Evolutionary conservation across 306 rosid genomes (phyloP), one percentile per base, ranked within the genome.

Genomic region (Ammopiptanthus mongolicus): DNA sequence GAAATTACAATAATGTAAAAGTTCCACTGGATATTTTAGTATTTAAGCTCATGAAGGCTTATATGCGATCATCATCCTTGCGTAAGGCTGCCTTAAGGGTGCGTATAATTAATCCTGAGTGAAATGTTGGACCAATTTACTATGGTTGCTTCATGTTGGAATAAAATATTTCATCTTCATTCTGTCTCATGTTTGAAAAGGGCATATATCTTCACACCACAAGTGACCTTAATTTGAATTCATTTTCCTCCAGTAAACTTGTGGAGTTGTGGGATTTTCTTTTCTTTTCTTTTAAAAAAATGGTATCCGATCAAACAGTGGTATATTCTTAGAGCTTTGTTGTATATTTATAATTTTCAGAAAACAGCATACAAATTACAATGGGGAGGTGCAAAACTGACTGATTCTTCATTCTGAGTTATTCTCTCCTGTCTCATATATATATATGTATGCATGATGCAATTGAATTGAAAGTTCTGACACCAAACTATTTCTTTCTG

Each of bases 41-140:
- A 81, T 92, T 96, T 75, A 92, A 87, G 79, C 93, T 96, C 71
- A 89, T 90, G 97, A 96, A 87, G 88, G 65, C 73, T 74, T 92
- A 92, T 70, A 76, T 96, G 86, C 91, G 91, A 78, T 96, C 99
- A 13, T 92, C 99, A 50, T 88, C 98, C 79, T 83, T 96, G 89
- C 98, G 98, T 52, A 96, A 92, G 88, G 96, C 98, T 86, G 99
- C 99, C 69, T 86, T 96, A 85, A 89, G 90, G 99, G 99, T 96
- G 76, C 15, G 93, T 87, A 53, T 65, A 36, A 60, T 67, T 78
- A 31, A 62, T 78, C 58, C 69, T 47, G 68, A 51, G 25, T 5
- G 65, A 66, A 63, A 71, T 70, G 68, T 76, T 51, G 33, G 48
- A 25, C 37, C 51, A 19, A 37, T 66, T 70, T 69, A 68, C 39